Percentiles rank a stretch among this genome's conserved stretches.
Evolutionary conservation across 1,139 yeast species (phyloP).

Genomic region (Scheffersomyces quercinus): DNA sequence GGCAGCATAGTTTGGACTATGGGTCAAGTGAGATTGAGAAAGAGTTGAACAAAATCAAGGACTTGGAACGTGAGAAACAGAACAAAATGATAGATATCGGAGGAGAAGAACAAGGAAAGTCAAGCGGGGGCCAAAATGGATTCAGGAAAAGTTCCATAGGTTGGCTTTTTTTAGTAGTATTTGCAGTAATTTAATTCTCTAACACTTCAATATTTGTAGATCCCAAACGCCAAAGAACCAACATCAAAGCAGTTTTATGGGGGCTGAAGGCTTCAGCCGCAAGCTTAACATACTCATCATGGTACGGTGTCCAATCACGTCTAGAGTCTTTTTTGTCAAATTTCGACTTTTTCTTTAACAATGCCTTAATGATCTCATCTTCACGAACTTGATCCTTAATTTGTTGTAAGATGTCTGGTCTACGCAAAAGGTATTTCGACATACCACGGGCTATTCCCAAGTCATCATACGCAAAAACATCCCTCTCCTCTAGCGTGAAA

Average conservation of each 20-base stretch:
- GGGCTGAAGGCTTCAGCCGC: conserved; percentile 66
- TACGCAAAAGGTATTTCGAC: conserved; percentile 55
- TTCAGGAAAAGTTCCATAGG: neutral
- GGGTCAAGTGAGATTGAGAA: conserved; percentile 40
- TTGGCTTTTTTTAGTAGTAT: neutral
- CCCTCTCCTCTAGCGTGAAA: conserved; percentile 64
- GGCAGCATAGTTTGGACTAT: conserved; percentile 27
- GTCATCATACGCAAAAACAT: conserved; percentile 78
- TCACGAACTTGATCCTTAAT: conserved; percentile 35
- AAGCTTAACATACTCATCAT: conserved; percentile 56
- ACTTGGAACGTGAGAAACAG: conserved; percentile 13
- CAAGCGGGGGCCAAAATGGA: neutral
- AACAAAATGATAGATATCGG: conserved; percentile 32
- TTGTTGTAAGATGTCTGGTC: conserved; percentile 52
- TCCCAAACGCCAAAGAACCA: conserved; percentile 72
- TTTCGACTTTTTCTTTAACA: conserved; percentile 36
- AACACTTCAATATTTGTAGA: conserved; percentile 57
- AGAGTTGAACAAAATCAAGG: conserved; percentile 32
- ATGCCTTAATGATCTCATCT: conserved; percentile 28
- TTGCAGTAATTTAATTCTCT: conserved; percentile 16
- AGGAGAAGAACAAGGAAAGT: conserved; percentile 24
- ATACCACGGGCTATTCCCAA: conserved; percentile 85
- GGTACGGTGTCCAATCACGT: conserved; percentile 60
- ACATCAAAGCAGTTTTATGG: conserved; percentile 66
- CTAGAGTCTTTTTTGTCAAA: conserved; percentile 43